These are phyloP conservation scores for Phytopythium sindhum DNA, from an alignment of 352 stramenopile genomes.

Conservation along the genomic window DNA sequence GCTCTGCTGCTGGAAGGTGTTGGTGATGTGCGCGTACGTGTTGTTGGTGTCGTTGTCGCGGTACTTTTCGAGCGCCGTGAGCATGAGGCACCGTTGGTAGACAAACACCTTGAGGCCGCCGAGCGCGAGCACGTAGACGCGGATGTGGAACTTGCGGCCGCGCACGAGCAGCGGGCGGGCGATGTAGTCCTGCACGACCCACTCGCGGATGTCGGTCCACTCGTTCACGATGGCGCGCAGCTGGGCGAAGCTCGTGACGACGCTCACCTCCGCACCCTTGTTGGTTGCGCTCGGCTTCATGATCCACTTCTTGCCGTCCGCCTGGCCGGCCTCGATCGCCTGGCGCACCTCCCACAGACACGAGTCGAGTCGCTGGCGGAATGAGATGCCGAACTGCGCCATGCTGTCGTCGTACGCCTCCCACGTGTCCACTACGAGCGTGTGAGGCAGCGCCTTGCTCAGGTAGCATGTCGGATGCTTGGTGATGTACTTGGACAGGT, in stretches of 20 bases:
- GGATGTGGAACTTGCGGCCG: conserved; percentile 70
- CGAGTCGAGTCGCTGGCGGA: conserved; percentile 52
- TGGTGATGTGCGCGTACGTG: conserved; percentile 74
- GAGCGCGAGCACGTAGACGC: conserved; percentile 56
- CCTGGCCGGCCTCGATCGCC: conserved; percentile 24
- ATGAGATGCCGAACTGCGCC: conserved; percentile 51
- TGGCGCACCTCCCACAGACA: conserved; percentile 56
- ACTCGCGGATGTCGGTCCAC: conserved; percentile 67
- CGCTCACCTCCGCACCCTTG: conserved; percentile 67
- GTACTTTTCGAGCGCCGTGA: conserved; percentile 54
- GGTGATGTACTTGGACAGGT: conserved; percentile 61
- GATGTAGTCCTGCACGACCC: conserved; percentile 61
- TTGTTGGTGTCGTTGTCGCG: conserved; percentile 39
- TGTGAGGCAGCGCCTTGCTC: conserved; percentile 45
- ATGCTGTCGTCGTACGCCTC: conserved; percentile 61
- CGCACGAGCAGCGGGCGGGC: conserved; percentile 50
- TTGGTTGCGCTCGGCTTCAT: conserved; percentile 76
- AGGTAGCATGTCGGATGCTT: conserved; percentile 54
- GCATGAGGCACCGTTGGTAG: conserved; percentile 58
- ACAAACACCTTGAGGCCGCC: conserved; percentile 65
- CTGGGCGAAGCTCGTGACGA: conserved; percentile 59
- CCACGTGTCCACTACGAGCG: conserved; percentile 69
- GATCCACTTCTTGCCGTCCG: conserved; percentile 50
- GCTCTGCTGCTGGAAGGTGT: conserved; percentile 72
- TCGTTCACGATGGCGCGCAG: conserved; percentile 57